A percentile compares a stretch with the other conserved stretches of the same genome.
phyloP scores from a whole-genome alignment of 2,329 filamentous ascomycete genomes.

The Diaporthe humulicola region DNA sequence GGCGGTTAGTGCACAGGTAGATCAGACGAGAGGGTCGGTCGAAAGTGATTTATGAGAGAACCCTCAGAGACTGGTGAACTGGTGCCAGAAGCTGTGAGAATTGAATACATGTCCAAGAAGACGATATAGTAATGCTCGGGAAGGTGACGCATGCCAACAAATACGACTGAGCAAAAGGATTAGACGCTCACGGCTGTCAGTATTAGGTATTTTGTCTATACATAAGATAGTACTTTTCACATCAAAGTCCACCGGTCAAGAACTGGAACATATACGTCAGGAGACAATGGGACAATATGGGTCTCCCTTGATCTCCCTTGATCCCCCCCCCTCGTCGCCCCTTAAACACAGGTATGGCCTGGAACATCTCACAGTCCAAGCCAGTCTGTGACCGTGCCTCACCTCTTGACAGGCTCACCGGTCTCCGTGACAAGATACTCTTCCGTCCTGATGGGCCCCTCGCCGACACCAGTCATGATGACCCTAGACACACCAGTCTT shows the following conservation, averaged over 20 bases:
- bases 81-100: too few relatives aligned
- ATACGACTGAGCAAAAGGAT: background rate
- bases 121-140: background rate
- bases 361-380: background rate
- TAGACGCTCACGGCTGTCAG: background rate
- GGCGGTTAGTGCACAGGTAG: background rate
- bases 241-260: background rate
- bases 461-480: constrained; percentile 91
- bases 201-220: constrained; percentile 10
- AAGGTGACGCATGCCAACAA: background rate
- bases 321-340: background rate
- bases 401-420: constrained; percentile 62
- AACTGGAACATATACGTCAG: background rate
- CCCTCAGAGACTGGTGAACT: background rate
- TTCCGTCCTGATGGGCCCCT: constrained; percentile 86
- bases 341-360: background rate
- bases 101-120: background rate
- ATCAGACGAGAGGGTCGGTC: background rate
- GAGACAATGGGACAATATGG: background rate
- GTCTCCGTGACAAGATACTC: constrained; percentile 80
- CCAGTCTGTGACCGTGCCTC: background rate
- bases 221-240: background rate
- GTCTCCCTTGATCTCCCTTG: background rate
- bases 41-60: background rate
- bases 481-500: constrained; percentile 87